Evolutionary conservation across 352 stramenopile species (phyloP).

Genomic region (Saprolegnia diclina): DNA sequence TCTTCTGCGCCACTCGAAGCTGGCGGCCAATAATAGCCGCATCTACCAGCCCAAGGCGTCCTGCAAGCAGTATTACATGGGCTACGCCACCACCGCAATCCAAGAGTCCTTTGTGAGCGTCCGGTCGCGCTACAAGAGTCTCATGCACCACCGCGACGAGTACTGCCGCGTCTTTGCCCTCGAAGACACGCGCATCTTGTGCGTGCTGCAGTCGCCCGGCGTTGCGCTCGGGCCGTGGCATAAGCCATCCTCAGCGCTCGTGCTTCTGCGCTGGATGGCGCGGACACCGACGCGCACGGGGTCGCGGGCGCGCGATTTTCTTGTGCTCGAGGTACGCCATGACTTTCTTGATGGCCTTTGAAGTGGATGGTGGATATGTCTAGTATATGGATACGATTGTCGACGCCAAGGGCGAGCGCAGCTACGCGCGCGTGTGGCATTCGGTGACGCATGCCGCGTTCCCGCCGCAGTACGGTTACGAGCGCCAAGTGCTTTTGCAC

Average conservation of each 20-base stretch:
- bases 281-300: background rate
- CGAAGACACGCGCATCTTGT: background rate
- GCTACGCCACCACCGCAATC: background rate
- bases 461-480: background rate
- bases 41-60: background rate
- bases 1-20: background rate
- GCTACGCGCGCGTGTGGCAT: background rate
- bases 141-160: background rate
- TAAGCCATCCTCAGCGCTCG: background rate
- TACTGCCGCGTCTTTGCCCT: slow-evolving; percentile 11
- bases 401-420: background rate
- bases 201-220: background rate
- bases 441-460: background rate
- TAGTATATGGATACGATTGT: slow-evolving; percentile 9
- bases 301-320: background rate
- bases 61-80: background rate
- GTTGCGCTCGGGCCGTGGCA: background rate
- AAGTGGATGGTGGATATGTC: background rate
- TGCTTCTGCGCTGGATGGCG: slow-evolving; percentile 5
- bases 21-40: background rate
- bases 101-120: background rate
- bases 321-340: slow-evolving; percentile 9
- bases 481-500: background rate
- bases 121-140: background rate
- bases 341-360: too few relatives aligned